Base-by-base conservation (phyloP, 2,329 filamentous ascomycete genomes). In the Escovopsis sp. region DNA sequence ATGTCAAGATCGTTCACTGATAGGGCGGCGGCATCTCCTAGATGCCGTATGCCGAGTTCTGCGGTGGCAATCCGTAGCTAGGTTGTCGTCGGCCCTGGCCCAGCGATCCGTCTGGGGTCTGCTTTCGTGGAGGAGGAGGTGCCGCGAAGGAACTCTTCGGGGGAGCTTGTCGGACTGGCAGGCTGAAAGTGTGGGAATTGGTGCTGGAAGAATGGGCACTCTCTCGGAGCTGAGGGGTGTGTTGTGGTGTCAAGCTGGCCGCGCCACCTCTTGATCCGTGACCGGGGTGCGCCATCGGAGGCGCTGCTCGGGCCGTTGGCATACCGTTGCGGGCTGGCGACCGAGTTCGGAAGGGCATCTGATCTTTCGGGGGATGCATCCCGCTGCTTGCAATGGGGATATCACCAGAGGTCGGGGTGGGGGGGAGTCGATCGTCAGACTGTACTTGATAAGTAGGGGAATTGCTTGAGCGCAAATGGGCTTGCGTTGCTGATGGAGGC, bases 401-500 rank as follows among this genome's bases (percentile, higher is more conserved):
- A 52, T 85, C 79, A 45, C 79, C 80, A 42, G 80, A 82, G 10
- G 79, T 82, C 30, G 82, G 80, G 15, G 79, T 83, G 39, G 67
- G 64, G 44, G 66, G 62, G 43, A 67, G 67, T 38, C 65, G 64
- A 39, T 68, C 64, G 40, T 68, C 58, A 53, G 61, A 46, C 49
- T 64, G 53, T 50, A 57, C 44, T 49, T 58, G 50, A 58, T 56
- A 59, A 46, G 66, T 75, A 6, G 77, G 73, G 10, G 75, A 80
- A 51, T 80, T 75, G 51, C 64, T 69, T 26, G 73, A 73, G 45
- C 81, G 77, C 39, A 87, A 72, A 32, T 89, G 72, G 10, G 85
- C 82, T 56, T 85, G 80, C 2, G 84, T 85, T 8, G 83, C 76
- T 1, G 87, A 85, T 10, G 82, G 85, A 36, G 84, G 69, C 54